Conservation (phyloP, 2,329 filamentous ascomycete genomes). For the Botrytis medusae region DNA sequence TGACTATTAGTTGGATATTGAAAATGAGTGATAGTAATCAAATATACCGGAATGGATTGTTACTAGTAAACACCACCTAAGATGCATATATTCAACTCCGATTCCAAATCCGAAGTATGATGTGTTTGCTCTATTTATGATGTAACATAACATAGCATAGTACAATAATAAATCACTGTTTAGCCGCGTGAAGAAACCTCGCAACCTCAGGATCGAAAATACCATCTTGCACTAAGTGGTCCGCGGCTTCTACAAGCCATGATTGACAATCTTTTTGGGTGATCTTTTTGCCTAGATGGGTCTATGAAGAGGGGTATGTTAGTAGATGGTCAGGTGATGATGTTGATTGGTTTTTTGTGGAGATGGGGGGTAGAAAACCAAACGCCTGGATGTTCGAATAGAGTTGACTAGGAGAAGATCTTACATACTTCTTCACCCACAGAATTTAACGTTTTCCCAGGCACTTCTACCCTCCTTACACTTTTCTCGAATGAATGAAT, state of each 20-base stretch:
- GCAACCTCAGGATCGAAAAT: not conserved
- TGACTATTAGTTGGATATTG: too few relatives aligned
- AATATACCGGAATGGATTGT: too few relatives aligned
- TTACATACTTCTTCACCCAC: not conserved
- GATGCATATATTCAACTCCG: not conserved
- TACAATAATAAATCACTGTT: not conserved
- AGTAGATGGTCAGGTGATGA: not conserved
- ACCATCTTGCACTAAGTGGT: not conserved
- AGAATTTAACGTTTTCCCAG: not conserved
- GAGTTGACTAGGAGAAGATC: not conserved
- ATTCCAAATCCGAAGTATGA: not conserved
- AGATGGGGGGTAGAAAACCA: not conserved
- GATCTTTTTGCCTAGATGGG: not conserved
- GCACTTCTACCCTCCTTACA: not conserved
- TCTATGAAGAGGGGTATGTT: not conserved
- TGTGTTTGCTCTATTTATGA: not conserved
- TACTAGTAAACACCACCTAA: too few relatives aligned
- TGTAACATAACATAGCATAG: too few relatives aligned
- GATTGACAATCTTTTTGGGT: not conserved
- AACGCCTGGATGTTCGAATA: not conserved
- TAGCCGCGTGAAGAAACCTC: not conserved
- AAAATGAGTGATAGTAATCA: too few relatives aligned
- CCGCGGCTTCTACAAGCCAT: not conserved
- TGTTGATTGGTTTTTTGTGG: not conserved
- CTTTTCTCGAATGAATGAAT: not conserved